A percentile compares a stretch with the other conserved stretches of the same genome.
Conservation (phyloP, 306 rosid species). For the Trichosanthes truncata region DNA sequence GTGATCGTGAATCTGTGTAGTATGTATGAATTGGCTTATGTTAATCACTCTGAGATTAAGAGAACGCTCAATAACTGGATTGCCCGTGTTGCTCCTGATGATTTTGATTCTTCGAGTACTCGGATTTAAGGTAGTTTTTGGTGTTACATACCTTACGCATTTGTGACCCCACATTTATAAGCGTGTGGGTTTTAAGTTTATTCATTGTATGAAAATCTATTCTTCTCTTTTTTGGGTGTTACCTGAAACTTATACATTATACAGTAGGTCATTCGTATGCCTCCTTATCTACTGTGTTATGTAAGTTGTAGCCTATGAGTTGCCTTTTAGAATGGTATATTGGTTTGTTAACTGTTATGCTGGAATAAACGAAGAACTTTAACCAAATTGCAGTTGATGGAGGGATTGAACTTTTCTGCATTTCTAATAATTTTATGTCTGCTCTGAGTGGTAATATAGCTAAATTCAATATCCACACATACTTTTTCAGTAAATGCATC, state of each 20-base stretch:
- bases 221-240: not conserved
- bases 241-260: not conserved
- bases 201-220: not conserved
- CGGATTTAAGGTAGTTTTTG: slow-evolving; percentile 53
- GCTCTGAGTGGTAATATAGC: not conserved
- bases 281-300: not conserved
- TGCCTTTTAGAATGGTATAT: not conserved
- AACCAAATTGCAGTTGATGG: not conserved
- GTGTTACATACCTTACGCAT: not conserved
- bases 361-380: not conserved
- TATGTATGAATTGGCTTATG: slow-evolving; percentile 93
- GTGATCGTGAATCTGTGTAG: slow-evolving; percentile 83
- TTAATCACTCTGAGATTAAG: slow-evolving; percentile 84
- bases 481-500: not conserved
- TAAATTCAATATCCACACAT: not conserved
- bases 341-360: not conserved
- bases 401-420: not conserved
- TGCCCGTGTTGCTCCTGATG: slow-evolving; percentile 92
- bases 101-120: slow-evolving; percentile 70
- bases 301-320: not conserved
- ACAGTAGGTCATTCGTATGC: not conserved
- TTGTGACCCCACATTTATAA: not conserved
- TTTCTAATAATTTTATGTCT: not conserved
- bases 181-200: not conserved
- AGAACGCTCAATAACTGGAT: slow-evolving; percentile 90